phyloP scores from a whole-genome alignment of 192 early-diverging fungal genomes.

The Helicostylum pulchrum region DNA sequence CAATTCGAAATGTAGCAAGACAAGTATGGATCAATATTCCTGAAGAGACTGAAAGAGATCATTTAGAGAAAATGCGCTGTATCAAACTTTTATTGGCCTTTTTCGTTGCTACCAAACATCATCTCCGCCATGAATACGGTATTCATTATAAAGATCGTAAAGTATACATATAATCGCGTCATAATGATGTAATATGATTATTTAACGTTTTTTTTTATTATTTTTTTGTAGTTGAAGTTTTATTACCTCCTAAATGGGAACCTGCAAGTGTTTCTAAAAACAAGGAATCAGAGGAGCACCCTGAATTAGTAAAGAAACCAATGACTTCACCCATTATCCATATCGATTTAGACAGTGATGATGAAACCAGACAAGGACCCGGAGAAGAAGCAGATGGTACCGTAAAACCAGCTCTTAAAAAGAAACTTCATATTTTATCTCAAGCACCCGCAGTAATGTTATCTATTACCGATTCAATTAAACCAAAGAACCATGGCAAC shows the following conservation, averaged over 20 bases:
- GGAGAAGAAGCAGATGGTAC: background rate
- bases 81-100: conserved; percentile 55
- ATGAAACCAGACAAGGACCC: background rate
- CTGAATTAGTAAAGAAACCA: too few relatives aligned
- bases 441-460: background rate
- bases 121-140: conserved; percentile 63
- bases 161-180: background rate
- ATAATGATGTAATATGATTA: background rate
- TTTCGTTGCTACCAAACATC: conserved; percentile 56
- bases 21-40: conserved; percentile 65
- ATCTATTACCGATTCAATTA: conserved; percentile 4
- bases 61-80: conserved; percentile 50
- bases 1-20: conserved; percentile 67
- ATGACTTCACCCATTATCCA: too few relatives aligned
- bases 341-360: background rate
- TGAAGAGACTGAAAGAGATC: conserved; percentile 43
- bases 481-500: conserved; percentile 1
- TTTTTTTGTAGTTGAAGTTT: too few relatives aligned
- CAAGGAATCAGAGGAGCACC: background rate
- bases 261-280: background rate
- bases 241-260: background rate
- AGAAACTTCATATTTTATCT: background rate
- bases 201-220: background rate
- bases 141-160: conserved; percentile 50
- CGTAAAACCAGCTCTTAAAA: background rate